Evolutionary conservation across 2,329 filamentous ascomycete species (phyloP), one percentile per base, ranked within the genome.

Genomic region (Hypoxylon sp.): DNA sequence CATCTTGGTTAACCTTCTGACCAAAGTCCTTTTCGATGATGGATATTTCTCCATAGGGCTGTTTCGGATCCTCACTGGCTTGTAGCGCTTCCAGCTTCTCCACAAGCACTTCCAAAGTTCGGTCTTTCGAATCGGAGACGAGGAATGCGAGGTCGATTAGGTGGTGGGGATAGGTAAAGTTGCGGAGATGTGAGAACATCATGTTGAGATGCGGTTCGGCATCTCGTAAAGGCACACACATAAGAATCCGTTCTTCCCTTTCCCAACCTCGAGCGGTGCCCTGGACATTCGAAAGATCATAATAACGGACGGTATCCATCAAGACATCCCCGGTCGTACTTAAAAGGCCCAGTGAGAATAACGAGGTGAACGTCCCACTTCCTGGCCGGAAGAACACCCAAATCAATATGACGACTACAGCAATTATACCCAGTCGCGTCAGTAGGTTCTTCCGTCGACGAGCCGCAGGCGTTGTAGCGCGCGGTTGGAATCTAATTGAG

Each of bases 1-100:
- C 94, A 80, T 99, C 95, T 80, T 99, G 96, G 69, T 97, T 93
- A 65, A 99, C 96, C 78, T 95, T 95, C 78, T 99, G 96, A 2
- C 96, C 96, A 82, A 99, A 99, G 78, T 99, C 95, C 81, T 99
- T 99, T 81, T 98, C 93, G 70, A 99, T 94, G 65, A 99, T 96
- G 0, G 93, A 97, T 63, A 99, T 96, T 81, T 99, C 96, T 65
- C 96, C 96, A 76, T 94, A 99, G 14, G 91, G 90, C 80, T 94
- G 90, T 72, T 89, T 90, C 9, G 90, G 88, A 72, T 97, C 92
- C 21, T 90, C 84, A 66, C 96, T 88, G 23, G 88, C 88, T 80
- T 99, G 96, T 12, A 97, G 85, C 41, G 89, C 87, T 71, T 93
- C 88, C 56, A 99, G 82, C 74, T 91, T 89, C 62, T 91, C 83